phyloP scores from a whole-genome alignment of 768 basidiomycete species.

The Trametes punicea region DNA sequence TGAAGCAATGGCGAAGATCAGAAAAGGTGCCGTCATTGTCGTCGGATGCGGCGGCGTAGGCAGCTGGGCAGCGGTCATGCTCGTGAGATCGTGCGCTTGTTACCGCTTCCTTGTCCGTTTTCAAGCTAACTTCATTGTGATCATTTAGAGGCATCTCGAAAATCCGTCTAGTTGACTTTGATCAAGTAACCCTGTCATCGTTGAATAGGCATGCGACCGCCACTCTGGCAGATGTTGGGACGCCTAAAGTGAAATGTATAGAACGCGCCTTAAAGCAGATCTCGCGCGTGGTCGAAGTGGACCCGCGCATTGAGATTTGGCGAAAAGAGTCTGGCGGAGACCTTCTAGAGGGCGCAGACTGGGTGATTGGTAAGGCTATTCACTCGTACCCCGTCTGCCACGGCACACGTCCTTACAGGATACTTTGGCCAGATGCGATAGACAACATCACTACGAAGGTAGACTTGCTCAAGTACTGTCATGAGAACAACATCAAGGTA shows the following conservation, averaged over 20 bases:
- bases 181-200: constrained; percentile 92
- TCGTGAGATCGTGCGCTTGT: constrained; percentile 74
- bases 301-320: constrained; percentile 83
- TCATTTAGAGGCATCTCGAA: constrained; percentile 61
- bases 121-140: background rate
- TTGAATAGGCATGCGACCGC: constrained; percentile 95
- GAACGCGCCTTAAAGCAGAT: constrained; percentile 66
- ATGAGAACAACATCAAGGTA: constrained; percentile 75
- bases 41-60: constrained; percentile 98
- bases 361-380: constrained; percentile 95
- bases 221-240: constrained; percentile 84
- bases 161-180: constrained; percentile 88
- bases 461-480: constrained; percentile 87
- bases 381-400: background rate
- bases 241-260: constrained; percentile 83
- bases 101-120: background rate
- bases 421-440: constrained; percentile 72
- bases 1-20: constrained; percentile 76
- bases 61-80: constrained; percentile 94
- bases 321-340: constrained; percentile 71
- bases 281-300: constrained; percentile 85
- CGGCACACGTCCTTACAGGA: background rate
- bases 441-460: constrained; percentile 98
- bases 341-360: constrained; percentile 82
- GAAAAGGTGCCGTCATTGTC: constrained; percentile 74